phyloP scores from a whole-genome alignment of 2,329 filamentous ascomycete species.

The Cryoendolithus antarcticus region DNA sequence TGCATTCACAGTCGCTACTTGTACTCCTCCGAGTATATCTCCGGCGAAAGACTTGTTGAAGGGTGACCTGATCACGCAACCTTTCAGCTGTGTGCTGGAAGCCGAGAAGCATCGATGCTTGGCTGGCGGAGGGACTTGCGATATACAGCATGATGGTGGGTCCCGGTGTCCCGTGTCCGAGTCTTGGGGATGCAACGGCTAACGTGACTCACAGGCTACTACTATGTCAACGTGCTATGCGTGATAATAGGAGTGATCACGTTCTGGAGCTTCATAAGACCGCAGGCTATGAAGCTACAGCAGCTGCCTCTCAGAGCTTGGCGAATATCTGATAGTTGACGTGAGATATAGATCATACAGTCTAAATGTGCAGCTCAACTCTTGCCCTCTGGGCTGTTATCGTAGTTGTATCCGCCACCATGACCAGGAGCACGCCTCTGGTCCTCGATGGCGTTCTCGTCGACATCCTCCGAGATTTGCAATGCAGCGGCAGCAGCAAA shows the following conservation, averaged over 20 bases:
- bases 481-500: too few species aligned
- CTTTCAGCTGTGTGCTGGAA: slow-evolving; percentile 79
- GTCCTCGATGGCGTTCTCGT: too few species aligned
- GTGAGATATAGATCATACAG: too few species aligned
- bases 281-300: slow-evolving; percentile 73
- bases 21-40: slow-evolving; percentile 42
- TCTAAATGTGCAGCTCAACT: too few species aligned
- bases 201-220: slow-evolving; percentile 46
- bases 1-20: slow-evolving; percentile 76
- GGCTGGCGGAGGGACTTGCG: slow-evolving; percentile 66
- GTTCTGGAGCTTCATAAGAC: slow-evolving; percentile 76
- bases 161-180: background rate
- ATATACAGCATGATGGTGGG: slow-evolving; percentile 57
- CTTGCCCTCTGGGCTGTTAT: too few species aligned
- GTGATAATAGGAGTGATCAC: slow-evolving; percentile 71
- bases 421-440: too few species aligned
- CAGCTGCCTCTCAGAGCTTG: slow-evolving; percentile 71
- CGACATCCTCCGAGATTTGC: too few species aligned
- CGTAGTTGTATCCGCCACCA: too few species aligned
- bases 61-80: slow-evolving; percentile 52
- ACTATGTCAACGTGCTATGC: slow-evolving; percentile 85
- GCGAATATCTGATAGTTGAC: slow-evolving; percentile 34
- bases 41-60: slow-evolving; percentile 36
- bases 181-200: too few species aligned
- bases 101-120: slow-evolving; percentile 75